These are phyloP conservation scores for Blastobotrys indianensis DNA, from an alignment of 1,139 yeast genomes.

Conservation along the genomic window DNA sequence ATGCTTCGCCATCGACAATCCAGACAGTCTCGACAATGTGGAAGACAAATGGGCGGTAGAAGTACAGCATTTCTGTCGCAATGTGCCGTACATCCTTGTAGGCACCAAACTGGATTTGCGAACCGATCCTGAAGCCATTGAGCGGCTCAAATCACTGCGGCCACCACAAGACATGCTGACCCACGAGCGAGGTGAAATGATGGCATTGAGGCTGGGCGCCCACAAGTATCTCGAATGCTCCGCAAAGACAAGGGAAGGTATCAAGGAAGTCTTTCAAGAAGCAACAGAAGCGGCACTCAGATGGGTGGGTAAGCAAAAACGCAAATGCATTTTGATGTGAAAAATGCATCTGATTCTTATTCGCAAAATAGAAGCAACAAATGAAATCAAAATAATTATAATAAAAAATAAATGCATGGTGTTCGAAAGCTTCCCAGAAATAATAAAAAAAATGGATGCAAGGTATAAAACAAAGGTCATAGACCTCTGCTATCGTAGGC, in stretches of 20 bases:
- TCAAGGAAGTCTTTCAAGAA: constrained; percentile 61
- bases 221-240: constrained; percentile 66
- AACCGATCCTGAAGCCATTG: constrained; percentile 56
- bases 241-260: constrained; percentile 62
- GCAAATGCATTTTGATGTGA: neutral
- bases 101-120: constrained; percentile 81
- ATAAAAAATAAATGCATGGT: too few relatives aligned
- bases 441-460: too few relatives aligned
- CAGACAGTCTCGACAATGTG: constrained; percentile 76
- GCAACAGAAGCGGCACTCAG: constrained; percentile 69
- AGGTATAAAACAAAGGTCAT: too few relatives aligned
- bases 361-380: too few relatives aligned
- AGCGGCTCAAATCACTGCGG: constrained; percentile 60
- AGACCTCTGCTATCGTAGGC: too few relatives aligned
- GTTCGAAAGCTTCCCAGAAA: too few relatives aligned
- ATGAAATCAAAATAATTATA: too few relatives aligned
- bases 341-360: too few relatives aligned
- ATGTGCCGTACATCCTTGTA: constrained; percentile 72
- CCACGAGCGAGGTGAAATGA: constrained; percentile 40
- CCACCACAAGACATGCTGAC: constrained; percentile 3
- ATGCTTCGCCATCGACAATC: constrained; percentile 76
- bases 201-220: constrained; percentile 64
- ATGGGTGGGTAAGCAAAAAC: neutral
- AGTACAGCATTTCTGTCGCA: constrained; percentile 79
- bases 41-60: constrained; percentile 82